Evolutionary conservation across 176 grass and related monocot genomes (phyloP), one percentile per base, ranked within the genome.

Genomic region (Rhynchospora breviuscula): DNA sequence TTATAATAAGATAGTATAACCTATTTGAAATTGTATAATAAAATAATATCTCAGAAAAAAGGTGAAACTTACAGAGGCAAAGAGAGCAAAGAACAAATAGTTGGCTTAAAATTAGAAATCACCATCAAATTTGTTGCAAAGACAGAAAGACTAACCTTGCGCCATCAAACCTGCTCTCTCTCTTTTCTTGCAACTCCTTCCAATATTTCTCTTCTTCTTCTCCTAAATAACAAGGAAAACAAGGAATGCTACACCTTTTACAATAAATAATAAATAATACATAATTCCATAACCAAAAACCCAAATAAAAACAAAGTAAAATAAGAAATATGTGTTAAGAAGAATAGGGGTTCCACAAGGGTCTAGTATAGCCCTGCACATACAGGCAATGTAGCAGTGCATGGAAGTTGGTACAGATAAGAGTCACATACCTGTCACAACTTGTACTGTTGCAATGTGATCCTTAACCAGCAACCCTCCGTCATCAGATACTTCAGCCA

Each of bases 121-220:
- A 63, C 45, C 19, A 60, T 63, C 49, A 60, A 53, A 60, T 80
- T 62, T 80, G 52, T 80, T 2, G 0, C 8, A 14, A 57, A 58
- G 29, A 79, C 10, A 14, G 25, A 60, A 62, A 63, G 19, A 66
- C 23, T 9, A 33, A 65, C 80, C 80, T 64, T 29, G 43, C 13
- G 63, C 47, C 63, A 47, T 81, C 79, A 60, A 60, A 62, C 35
- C 26, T 81, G 56, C 10, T 66, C 7, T 47, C 80, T 52, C 60
- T 82, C 80, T 64, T 68, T 82, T 82, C 60, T 49, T 51, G 59
- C 60, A 82, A 9, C 63, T 82, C 80, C 23, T 64, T 93, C 96
- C 96, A 99, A 77, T 99, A 99, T 51, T 95, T 93, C 44, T 91
- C 93, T 79, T 99, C 96, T 2, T 89, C 91, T 76, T 99, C 86